Base-by-base conservation (phyloP, 2,329 filamentous ascomycete genomes). In the Hypoxylon sp. region DNA sequence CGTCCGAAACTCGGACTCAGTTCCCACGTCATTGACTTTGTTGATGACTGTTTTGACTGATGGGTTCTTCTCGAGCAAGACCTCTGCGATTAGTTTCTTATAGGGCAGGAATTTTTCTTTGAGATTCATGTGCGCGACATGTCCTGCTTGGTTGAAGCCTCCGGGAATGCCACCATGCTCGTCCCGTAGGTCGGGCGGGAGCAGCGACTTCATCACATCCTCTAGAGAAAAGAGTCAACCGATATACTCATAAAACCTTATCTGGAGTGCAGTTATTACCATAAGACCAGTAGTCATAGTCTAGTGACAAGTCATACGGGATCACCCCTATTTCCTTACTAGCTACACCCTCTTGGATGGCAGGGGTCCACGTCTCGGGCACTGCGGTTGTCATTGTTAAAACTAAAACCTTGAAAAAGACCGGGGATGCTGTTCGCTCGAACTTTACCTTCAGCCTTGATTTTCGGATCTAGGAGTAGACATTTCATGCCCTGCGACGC, bases 111-210 rank as follows among this genome's bases (percentile, higher is more conserved):
- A 98, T 70, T 90, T 87, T 19, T 92, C 89, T 55, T 93, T 89
- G 32, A 99, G 89, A 79, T 99, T 99, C 64, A 99, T 83, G 77
- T 99, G 96, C 43, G 94, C 95, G 55, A 98, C 90, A 74, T 98
- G 95, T 19, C 96, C 95, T 36, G 95, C 94, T 36, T 91, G 90
- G 62, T 93, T 93, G 83, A 97, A 98, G 52, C 94, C 93, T 32
- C 89, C 88, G 2, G 94, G 95, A 32, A 96, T 89, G 70, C 91
- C 90, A 48, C 87, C 86, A 36, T 75, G 56, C 73, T 97, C 94
- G 43, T 91, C 90, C 71, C 94, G 89, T 23, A 92, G 85, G 51
- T 93, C 90, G 71, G 94, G 90, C 0, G 94, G 94, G 0, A 99
- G 84, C 60, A 98, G 88, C 2, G 93, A 89, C 52, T 84, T 84